Conservation (phyloP, 1,139 yeast genomes). For the Debaryomyces sp. region DNA sequence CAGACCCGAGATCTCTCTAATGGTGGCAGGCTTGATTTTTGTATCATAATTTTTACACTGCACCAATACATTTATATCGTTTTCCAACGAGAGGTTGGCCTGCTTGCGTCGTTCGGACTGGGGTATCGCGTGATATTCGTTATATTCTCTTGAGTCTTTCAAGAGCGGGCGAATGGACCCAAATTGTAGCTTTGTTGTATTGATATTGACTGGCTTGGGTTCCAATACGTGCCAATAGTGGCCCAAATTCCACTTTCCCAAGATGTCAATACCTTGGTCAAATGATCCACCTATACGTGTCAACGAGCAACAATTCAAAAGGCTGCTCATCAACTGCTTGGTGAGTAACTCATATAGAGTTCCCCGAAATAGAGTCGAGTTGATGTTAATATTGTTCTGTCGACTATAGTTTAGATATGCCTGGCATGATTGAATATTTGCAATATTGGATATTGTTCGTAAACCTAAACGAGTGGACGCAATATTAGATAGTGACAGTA, state of each 20-base stretch:
- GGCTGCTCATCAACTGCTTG: constrained; percentile 45
- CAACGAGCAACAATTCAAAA: constrained; percentile 46
- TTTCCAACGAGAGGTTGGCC: constrained; percentile 21
- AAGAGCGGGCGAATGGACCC: constrained; percentile 15
- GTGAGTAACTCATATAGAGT: constrained; percentile 67
- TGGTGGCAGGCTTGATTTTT: constrained; percentile 52
- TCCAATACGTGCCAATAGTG: constrained; percentile 22
- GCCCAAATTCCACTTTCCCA: constrained; percentile 59
- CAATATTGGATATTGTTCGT: background rate
- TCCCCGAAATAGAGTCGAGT: constrained; percentile 62
- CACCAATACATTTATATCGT: constrained; percentile 43
- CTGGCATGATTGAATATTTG: constrained; percentile 23
- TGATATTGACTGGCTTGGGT: constrained; percentile 8
- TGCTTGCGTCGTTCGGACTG: constrained; percentile 3
- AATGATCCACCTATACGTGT: constrained; percentile 62
- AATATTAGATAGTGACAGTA: background rate
- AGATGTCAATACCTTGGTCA: constrained; percentile 74
- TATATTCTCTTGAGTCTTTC: constrained; percentile 18
- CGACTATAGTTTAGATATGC: constrained; percentile 35
- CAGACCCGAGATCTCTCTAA: constrained; percentile 63
- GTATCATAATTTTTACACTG: constrained; percentile 60
- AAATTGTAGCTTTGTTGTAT: constrained; percentile 7
- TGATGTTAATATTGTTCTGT: constrained; percentile 21
- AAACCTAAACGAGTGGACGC: background rate
- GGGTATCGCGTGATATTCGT: constrained; percentile 5